Conservation (phyloP, 2,329 filamentous ascomycete species). For the Leptographium lundbergii region DNA sequence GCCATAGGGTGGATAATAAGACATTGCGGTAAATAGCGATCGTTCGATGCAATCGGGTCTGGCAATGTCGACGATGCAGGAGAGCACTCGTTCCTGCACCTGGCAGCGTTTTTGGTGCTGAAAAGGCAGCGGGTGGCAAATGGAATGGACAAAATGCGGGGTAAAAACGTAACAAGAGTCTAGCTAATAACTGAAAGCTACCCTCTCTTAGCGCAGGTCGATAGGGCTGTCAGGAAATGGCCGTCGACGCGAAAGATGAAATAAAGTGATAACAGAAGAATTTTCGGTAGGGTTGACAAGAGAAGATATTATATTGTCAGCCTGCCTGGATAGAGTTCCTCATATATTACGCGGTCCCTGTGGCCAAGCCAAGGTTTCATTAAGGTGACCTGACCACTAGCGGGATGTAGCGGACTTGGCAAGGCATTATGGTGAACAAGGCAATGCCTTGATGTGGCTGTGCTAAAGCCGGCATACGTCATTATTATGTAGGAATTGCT, state of each 20-base stretch:
- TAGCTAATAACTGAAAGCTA: not conserved
- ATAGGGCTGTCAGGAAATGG: not conserved
- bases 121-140: not conserved
- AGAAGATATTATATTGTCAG: not conserved
- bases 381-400: too few relatives aligned
- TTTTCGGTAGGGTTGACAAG: too few relatives aligned
- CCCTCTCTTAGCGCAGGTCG: not conserved
- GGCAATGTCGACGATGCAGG: not conserved
- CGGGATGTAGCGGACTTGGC: not conserved
- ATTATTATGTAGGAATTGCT: too few relatives aligned
- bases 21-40: constrained; percentile 15
- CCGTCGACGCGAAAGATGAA: too few relatives aligned
- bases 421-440: not conserved
- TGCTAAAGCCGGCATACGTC: not conserved
- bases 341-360: not conserved
- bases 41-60: not conserved
- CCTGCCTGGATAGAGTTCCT: not conserved
- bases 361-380: too few relatives aligned
- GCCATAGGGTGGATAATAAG: constrained; percentile 24
- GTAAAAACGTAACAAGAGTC: not conserved
- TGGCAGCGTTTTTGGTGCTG: not conserved
- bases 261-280: not conserved
- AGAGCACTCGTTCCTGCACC: not conserved
- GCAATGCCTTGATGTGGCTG: not conserved
- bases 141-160: not conserved